phyloP scores from a whole-genome alignment of 129 eudicot genomes.

The Heracleum sosnowskyi region DNA sequence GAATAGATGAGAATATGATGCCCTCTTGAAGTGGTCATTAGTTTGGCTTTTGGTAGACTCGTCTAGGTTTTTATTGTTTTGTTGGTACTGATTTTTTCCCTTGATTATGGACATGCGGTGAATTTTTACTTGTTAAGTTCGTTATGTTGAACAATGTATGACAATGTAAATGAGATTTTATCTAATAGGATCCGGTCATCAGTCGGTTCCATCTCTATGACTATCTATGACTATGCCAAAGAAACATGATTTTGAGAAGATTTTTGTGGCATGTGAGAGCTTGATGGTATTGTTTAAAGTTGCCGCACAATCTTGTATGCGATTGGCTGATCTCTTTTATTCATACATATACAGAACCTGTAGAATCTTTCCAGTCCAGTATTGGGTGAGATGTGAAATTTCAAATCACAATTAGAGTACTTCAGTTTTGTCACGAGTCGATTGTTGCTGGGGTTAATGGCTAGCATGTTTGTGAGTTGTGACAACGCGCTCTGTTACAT shows the following conservation, averaged over 20 bases:
- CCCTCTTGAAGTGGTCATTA: neutral
- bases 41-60: conserved; percentile 13
- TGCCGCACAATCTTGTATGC: neutral
- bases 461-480: neutral
- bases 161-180: conserved; percentile 31
- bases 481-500: too few relatives aligned
- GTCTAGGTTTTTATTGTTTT: conserved; percentile 4
- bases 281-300: neutral
- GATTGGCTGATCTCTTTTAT: neutral
- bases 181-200: neutral
- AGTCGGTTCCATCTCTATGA: neutral
- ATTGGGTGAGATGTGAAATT: neutral
- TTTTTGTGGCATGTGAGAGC: neutral
- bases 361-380: neutral
- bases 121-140: neutral
- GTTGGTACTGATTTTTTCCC: conserved; percentile 6
- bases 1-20: neutral
- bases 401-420: neutral
- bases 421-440: neutral
- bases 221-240: neutral
- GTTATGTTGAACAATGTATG: conserved; percentile 10
- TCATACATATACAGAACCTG: neutral
- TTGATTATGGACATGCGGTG: conserved; percentile 5
- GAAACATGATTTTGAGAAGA: neutral
- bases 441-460: neutral